Evolutionary conservation across 1,284 basidiomycete species (phyloP).

Genomic region (Heterobasidion annosum): DNA sequence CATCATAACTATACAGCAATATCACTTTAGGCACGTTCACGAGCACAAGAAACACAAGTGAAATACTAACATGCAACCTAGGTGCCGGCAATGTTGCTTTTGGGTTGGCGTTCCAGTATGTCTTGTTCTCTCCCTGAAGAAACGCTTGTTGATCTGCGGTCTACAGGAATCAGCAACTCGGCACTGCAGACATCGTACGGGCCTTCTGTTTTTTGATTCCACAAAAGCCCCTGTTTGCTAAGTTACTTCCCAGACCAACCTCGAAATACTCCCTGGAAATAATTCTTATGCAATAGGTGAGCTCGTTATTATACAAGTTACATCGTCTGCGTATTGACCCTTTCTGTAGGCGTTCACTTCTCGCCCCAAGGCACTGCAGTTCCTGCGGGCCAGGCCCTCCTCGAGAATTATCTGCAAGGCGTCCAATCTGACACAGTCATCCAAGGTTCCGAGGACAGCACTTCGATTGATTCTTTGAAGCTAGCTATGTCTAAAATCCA

Average conservation of each 20-base stretch:
- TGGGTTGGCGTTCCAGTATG: conserved; percentile 36
- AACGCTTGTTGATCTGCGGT: conserved; percentile 2
- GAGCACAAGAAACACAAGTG: neutral
- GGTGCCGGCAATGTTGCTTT: conserved; percentile 4
- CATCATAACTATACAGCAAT: conserved; percentile 35
- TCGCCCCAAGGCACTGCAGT: conserved; percentile 50
- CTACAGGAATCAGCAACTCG: conserved; percentile 42
- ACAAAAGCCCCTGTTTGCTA: conserved; percentile 3
- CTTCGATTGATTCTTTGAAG: conserved; percentile 57
- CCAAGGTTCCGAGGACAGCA: conserved; percentile 48
- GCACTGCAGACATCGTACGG: conserved; percentile 49
- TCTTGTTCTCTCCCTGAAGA: neutral
- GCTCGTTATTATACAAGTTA: conserved; percentile 1
- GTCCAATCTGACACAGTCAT: conserved; percentile 52
- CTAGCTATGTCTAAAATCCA: conserved; percentile 55
- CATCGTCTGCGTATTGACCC: neutral
- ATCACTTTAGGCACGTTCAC: conserved; percentile 46
- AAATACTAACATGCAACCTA: neutral
- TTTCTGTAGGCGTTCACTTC: conserved; percentile 49
- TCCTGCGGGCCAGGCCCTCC: conserved; percentile 45
- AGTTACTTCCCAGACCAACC: conserved; percentile 28
- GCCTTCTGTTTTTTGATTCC: conserved; percentile 12
- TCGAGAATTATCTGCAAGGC: conserved; percentile 70
- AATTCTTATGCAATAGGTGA: conserved; percentile 42
- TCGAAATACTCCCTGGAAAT: conserved; percentile 49